phyloP scores from a whole-genome alignment of 352 stramenopile genomes.

The Hyaloperonospora brassicae region DNA sequence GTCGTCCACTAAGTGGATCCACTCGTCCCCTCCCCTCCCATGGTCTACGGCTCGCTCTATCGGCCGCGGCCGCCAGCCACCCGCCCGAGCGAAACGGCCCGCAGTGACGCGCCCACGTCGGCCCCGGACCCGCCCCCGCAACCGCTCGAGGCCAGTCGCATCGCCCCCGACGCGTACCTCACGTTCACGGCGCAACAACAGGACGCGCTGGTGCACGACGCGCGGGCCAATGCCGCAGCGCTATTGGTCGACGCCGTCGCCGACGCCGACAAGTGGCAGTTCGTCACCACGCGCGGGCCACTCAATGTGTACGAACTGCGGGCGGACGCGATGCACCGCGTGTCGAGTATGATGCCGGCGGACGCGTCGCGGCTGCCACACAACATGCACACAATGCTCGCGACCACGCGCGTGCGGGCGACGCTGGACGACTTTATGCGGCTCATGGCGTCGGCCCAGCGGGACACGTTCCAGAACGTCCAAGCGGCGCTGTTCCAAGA shows the following conservation, averaged over 20 bases:
- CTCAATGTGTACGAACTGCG: conserved; percentile 56
- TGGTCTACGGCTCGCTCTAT: conserved; percentile 35
- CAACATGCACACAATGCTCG: conserved; percentile 50
- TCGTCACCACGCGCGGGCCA: conserved; percentile 28
- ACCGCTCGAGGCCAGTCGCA: conserved; percentile 2
- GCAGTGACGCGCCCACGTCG: conserved; percentile 10
- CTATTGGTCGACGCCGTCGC: conserved; percentile 52
- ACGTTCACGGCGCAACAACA: conserved; percentile 45
- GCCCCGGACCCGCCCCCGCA: conserved; percentile 6
- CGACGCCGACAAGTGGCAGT: conserved; percentile 60
- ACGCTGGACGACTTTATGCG: conserved; percentile 65
- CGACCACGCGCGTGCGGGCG: conserved; percentile 43
- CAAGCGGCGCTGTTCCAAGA: conserved; percentile 50
- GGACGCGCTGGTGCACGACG: conserved; percentile 37
- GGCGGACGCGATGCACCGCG: conserved; percentile 33
- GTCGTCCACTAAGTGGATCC: conserved; percentile 20
- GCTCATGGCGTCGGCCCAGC: conserved; percentile 34
- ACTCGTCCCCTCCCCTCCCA: conserved; percentile 5
- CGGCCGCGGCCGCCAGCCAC: conserved; percentile 17
- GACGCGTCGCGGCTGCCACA: conserved; percentile 20
- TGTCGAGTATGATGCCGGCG: conserved; percentile 39
- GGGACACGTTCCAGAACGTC: conserved; percentile 50
- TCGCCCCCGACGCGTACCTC: conserved; percentile 40
- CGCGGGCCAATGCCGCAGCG: conserved; percentile 43
- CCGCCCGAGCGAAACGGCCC: conserved; percentile 13